Base-by-base conservation (phyloP, 805 yeast species). In the Torulaspora delbrueckii region DNA sequence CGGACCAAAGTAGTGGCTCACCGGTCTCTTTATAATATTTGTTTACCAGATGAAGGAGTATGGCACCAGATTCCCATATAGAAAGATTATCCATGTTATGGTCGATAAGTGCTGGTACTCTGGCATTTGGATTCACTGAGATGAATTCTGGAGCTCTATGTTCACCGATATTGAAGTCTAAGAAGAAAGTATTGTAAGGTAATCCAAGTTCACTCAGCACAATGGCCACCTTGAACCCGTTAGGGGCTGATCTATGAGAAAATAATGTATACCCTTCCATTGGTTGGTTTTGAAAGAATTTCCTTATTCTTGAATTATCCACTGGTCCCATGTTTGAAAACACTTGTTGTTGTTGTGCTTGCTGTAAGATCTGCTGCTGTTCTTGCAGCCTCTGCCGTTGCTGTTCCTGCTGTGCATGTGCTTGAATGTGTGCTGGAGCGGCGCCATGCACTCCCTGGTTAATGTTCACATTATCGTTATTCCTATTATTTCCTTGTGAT, bases 21-120 rank as follows among this genome's bases (percentile, higher is more conserved):
- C 80, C 78, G 42, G 72, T 76, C 51, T 84, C 86, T 55, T 76
- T 77, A 26, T 77, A 65, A 54, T 75, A 77, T 58, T 80, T 80
- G 50, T 85, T 81, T 25, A 87, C 91, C 50, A 90, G 69, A 63
- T 91, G 93, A 43, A 86, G 71, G 40, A 89, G 79, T 27, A 90
- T 89, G 23, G 97, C 90, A 3, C 98, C 97, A 0, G 95, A 84
- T 68, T 90, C 98, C 98, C 98, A 90, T 24, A 90, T 76, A 2
- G 95, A 76, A 26, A 86, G 76, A 60, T 87, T 84, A 48, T 83
- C 88, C 60, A 79, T 79, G 47, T 77, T 77, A 65, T 91, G 97
- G 66, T 90, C 98, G 43, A 91, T 86, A 44, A 90, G 75, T 2
- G 96, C 95, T 3, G 98, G 98, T 5, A 90, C 95, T 50, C 98